Conservation (phyloP, 1,139 yeast genomes). For the Geotrichum carabidarum region DNA sequence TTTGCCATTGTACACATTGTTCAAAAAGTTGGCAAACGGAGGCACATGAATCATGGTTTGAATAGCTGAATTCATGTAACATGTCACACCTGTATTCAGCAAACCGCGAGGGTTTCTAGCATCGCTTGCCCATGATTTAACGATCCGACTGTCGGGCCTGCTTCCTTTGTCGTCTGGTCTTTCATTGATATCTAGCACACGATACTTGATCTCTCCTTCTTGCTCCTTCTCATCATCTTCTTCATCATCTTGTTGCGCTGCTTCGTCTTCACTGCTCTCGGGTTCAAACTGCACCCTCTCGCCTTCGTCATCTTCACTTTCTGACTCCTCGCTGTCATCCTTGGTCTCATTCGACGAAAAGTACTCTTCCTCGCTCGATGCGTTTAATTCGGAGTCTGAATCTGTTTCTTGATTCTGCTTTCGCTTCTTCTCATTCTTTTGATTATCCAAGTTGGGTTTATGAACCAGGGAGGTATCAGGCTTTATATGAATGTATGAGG, state of each 20-base stretch:
- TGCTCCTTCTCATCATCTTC: constrained; percentile 22
- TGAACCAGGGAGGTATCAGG: constrained; percentile 19
- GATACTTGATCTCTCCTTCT: constrained; percentile 4
- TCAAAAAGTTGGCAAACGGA: constrained; percentile 77
- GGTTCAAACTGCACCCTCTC: constrained; percentile 21
- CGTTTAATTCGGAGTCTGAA: not conserved
- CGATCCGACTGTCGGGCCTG: constrained; percentile 43
- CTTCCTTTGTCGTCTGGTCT: constrained; percentile 32
- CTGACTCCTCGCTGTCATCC: not conserved
- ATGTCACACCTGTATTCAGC: constrained; percentile 88
- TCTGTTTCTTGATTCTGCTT: not conserved
- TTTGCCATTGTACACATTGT: constrained; percentile 52
- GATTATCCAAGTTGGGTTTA: constrained; percentile 1
- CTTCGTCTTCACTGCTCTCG: constrained; percentile 21
- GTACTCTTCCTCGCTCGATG: constrained; percentile 12
- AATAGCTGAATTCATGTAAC: constrained; percentile 92
- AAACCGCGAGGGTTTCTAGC: constrained; percentile 72
- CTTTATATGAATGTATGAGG: constrained; percentile 22
- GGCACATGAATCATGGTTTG: constrained; percentile 89
- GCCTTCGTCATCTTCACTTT: constrained; percentile 20
- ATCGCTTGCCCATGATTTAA: constrained; percentile 51
- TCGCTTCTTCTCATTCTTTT: not conserved
- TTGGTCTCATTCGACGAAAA: not conserved
- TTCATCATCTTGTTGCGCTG: constrained; percentile 36
- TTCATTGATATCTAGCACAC: constrained; percentile 25